phyloP scores from a whole-genome alignment of 2,329 filamentous ascomycete species.

The Acrocalymma vagum region DNA sequence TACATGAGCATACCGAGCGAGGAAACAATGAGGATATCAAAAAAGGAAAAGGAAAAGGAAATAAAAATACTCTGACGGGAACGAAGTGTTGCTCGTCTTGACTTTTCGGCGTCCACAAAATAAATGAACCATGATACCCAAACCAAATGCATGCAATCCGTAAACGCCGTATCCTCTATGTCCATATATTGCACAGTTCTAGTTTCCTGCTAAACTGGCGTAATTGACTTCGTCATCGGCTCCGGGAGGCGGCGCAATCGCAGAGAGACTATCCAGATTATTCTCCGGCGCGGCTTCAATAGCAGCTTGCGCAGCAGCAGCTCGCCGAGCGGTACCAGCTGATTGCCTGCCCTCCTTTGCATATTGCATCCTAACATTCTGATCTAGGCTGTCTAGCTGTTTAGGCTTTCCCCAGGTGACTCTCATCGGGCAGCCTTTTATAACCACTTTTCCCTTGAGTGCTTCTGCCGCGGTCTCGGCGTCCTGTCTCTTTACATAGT shows the following conservation, averaged over 20 bases:
- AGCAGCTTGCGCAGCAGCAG: conserved; percentile 43
- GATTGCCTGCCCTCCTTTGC: conserved; percentile 74
- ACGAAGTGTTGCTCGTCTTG: conserved; percentile 49
- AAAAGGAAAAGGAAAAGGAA: conserved; percentile 60
- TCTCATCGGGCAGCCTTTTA: conserved; percentile 88
- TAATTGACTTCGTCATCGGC: conserved; percentile 81
- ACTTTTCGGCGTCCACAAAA: conserved; percentile 33
- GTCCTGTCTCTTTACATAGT: conserved; percentile 83
- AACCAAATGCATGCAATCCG: conserved; percentile 17
- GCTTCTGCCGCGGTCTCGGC: conserved; percentile 87
- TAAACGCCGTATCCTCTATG: conserved; percentile 36
- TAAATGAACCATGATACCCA: conserved; percentile 44
- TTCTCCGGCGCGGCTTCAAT: conserved; percentile 52
- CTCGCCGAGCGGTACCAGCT: conserved; percentile 33
- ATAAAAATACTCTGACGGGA: conserved; percentile 49
- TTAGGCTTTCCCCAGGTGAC: conserved; percentile 94
- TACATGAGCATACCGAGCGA: conserved; percentile 90
- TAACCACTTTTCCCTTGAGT: conserved; percentile 86
- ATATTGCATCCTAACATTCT: conserved; percentile 82
- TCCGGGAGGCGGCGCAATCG: conserved; percentile 81
- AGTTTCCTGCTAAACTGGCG: conserved; percentile 85
- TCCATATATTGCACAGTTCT: conserved; percentile 36
- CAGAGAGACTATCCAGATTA: conserved; percentile 54
- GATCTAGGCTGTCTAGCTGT: conserved; percentile 89
- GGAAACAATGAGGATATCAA: conserved; percentile 94